Evolutionary conservation across 2,329 filamentous ascomycete genomes (phyloP).

Genomic region (Colletotrichum phormii): DNA sequence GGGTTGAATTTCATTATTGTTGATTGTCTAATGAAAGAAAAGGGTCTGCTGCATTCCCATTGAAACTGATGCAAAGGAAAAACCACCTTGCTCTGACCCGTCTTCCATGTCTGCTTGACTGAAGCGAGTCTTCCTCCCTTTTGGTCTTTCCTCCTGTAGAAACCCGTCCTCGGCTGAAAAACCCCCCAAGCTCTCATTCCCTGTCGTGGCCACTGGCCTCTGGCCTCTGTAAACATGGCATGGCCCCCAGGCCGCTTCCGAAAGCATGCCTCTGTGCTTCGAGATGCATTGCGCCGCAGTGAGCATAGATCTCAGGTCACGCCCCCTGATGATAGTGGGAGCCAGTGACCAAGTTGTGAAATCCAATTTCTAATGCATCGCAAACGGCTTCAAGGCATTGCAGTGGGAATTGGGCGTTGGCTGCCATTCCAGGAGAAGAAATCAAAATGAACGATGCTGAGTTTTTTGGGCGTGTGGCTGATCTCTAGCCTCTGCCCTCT

Average conservation of each 20-base stretch:
- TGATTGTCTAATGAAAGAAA: constrained; percentile 1
- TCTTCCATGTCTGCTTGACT: neutral
- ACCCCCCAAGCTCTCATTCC: neutral
- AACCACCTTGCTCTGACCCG: neutral
- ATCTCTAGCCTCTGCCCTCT: neutral
- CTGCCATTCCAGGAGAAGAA: neutral
- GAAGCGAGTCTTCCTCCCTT: neutral
- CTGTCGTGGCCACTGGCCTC: neutral
- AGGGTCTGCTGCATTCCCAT: constrained; percentile 13
- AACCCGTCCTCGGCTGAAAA: neutral
- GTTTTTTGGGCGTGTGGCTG: neutral
- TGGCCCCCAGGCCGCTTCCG: neutral
- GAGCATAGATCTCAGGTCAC: neutral
- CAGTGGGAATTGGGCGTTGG: neutral
- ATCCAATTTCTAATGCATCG: constrained; percentile 4
- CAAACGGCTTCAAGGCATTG: neutral
- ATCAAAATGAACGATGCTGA: neutral
- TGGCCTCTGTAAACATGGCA: neutral
- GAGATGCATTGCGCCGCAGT: neutral
- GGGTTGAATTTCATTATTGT: neutral
- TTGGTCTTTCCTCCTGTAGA: neutral
- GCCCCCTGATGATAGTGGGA: neutral
- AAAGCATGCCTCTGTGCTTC: neutral
- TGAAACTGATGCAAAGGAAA: neutral
- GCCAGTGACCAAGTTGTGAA: neutral